These are phyloP conservation scores for Hypoxylon lenormandii DNA, from an alignment of 495 filamentous ascomycete species.

Conservation along the genomic window DNA sequence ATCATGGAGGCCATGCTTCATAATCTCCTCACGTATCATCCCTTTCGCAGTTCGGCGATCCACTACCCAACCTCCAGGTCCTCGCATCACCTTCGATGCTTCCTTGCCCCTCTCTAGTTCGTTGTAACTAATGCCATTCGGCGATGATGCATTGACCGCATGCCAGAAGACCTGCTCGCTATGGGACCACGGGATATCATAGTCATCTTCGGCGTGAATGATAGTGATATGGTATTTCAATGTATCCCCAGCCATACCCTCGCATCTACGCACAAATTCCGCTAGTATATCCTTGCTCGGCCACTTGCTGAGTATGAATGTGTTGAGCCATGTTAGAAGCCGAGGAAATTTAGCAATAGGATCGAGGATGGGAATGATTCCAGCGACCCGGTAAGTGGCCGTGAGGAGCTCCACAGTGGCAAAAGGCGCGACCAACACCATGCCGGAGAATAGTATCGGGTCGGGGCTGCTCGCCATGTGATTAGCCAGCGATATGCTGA, in stretches of 20 bases:
- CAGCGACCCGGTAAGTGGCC: constrained; percentile 73
- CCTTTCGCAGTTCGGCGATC: not conserved
- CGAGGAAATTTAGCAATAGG: constrained; percentile 63
- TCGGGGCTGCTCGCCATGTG: constrained; percentile 22
- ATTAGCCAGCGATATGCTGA: constrained; percentile 63
- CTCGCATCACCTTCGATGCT: constrained; percentile 1
- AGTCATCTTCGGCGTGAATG: constrained; percentile 71
- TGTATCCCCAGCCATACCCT: constrained; percentile 49
- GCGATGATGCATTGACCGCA: constrained; percentile 57
- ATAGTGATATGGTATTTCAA: constrained; percentile 63
- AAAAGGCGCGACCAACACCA: constrained; percentile 75
- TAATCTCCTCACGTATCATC: constrained; percentile 7
- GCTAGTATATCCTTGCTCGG: constrained; percentile 33
- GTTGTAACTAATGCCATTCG: constrained; percentile 42
- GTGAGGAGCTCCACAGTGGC: constrained; percentile 70
- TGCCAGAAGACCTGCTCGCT: constrained; percentile 58
- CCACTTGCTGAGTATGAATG: constrained; percentile 48
- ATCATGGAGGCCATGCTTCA: constrained; percentile 11
- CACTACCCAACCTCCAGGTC: not conserved
- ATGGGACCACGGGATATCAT: constrained; percentile 69
- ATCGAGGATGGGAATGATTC: constrained; percentile 74
- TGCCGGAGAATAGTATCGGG: constrained; percentile 60
- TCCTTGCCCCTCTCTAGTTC: constrained; percentile 15
- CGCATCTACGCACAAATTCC: constrained; percentile 41
- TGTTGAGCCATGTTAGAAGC: constrained; percentile 40